Conservation (phyloP, 2,329 filamentous ascomycete species). For the Monosporascus sp. region DNA sequence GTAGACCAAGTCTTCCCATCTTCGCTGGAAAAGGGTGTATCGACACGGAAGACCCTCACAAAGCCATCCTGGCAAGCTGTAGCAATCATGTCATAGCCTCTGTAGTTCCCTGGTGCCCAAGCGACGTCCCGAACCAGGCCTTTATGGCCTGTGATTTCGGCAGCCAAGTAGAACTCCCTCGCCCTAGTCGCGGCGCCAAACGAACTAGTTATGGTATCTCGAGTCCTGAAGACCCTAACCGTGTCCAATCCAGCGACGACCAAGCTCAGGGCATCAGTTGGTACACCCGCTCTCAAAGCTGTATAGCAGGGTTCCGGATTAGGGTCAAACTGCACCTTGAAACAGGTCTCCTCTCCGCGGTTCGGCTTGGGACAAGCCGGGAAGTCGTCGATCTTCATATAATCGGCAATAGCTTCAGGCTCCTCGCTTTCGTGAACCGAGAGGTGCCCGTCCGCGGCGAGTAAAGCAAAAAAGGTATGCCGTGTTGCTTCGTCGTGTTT, state of each 20-base stretch:
- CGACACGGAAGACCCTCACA: slow-evolving; percentile 80
- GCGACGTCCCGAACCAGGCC: slow-evolving; percentile 80
- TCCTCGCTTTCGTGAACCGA: slow-evolving; percentile 80
- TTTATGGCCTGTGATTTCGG: slow-evolving; percentile 67
- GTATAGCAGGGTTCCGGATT: slow-evolving; percentile 76
- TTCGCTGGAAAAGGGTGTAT: slow-evolving; percentile 47
- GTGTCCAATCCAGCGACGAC: slow-evolving; percentile 82
- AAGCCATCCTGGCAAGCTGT: slow-evolving; percentile 90
- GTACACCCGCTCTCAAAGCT: slow-evolving; percentile 74
- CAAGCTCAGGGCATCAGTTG: slow-evolving; percentile 70
- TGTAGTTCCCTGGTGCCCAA: slow-evolving; percentile 87
- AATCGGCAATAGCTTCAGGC: slow-evolving; percentile 74
- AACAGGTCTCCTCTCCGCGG: slow-evolving; percentile 80
- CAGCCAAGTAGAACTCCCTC: slow-evolving; percentile 81
- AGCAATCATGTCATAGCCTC: slow-evolving; percentile 85
- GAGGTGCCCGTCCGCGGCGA: slow-evolving; percentile 76
- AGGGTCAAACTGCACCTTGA: slow-evolving; percentile 82
- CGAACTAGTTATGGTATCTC: slow-evolving; percentile 48
- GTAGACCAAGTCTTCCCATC: slow-evolving; percentile 47
- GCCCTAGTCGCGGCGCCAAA: slow-evolving; percentile 50
- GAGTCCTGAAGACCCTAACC: slow-evolving; percentile 78
- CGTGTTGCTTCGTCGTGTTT: slow-evolving; percentile 73
- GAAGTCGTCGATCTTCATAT: slow-evolving; percentile 70
- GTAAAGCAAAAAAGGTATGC: slow-evolving; percentile 79
- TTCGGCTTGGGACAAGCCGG: slow-evolving; percentile 64